Conservation (phyloP, 495 filamentous ascomycete species). For the Staphylotrichum longicolle region DNA sequence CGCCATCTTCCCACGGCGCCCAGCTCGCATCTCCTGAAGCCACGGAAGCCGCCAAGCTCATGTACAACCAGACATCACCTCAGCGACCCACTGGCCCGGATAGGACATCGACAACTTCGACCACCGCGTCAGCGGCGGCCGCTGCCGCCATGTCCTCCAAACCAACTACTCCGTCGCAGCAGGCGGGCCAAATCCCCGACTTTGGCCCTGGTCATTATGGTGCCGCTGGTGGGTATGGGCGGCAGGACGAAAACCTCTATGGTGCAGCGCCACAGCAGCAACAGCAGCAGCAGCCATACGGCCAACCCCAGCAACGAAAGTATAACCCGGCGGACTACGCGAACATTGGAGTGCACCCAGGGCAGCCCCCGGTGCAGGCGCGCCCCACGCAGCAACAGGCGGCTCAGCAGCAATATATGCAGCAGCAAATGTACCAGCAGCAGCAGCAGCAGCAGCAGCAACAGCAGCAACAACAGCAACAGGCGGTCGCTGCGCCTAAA, state of each 20-base stretch:
- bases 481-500: conserved; percentile 30
- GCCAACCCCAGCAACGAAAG: conserved; percentile 52
- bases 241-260: conserved; percentile 47
- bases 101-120: conserved; percentile 39
- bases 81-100: conserved; percentile 42
- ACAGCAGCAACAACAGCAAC: conserved; percentile 23
- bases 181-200: conserved; percentile 35
- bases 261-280: conserved; percentile 47
- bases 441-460: conserved; percentile 42
- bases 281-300: conserved; percentile 47
- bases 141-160: conserved; percentile 45
- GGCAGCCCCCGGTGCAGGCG: conserved; percentile 40
- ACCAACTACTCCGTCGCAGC: conserved; percentile 30
- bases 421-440: conserved; percentile 32
- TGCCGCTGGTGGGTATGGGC: conserved; percentile 41
- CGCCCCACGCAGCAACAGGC: conserved; percentile 32
- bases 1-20: conserved; percentile 35
- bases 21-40: conserved; percentile 46
- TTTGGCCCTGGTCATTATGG: conserved; percentile 41
- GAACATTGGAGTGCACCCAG: conserved; percentile 52
- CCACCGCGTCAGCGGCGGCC: conserved; percentile 47
- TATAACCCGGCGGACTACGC: conserved; percentile 76
- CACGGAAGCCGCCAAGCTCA: conserved; percentile 51
- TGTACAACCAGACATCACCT: conserved; percentile 52
- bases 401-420: conserved; percentile 28